These are phyloP conservation scores for Paspalum notatum DNA, from an alignment of 176 grass and related monocot species.

Conservation along the genomic window DNA sequence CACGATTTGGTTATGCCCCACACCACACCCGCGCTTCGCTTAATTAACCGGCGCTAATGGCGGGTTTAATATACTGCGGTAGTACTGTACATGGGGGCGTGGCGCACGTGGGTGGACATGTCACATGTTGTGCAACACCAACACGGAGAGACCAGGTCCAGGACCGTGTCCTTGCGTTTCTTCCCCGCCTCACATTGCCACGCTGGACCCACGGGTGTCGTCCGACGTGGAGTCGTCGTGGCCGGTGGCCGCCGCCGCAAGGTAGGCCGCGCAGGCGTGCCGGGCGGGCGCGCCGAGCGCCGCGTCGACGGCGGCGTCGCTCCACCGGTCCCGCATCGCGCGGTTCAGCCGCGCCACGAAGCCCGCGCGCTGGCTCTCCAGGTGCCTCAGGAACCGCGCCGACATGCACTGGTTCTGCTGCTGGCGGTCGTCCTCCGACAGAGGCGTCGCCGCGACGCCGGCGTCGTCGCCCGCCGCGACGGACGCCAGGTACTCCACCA, in stretches of 20 bases:
- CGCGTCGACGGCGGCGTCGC: conserved; percentile 49
- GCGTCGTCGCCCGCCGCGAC: not conserved
- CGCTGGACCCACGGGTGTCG: conserved; percentile 16
- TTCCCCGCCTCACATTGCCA: conserved; percentile 26
- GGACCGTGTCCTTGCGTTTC: not conserved
- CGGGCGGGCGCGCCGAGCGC: conserved; percentile 45
- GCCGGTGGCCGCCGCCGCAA: not conserved
- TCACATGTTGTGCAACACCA: not conserved
- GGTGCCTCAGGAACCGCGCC: conserved; percentile 49
- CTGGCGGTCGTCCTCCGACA: too few relatives aligned
- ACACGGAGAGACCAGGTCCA: not conserved
- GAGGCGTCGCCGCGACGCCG: not conserved
- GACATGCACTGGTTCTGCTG: conserved; percentile 44
- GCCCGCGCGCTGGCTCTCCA: conserved; percentile 47
- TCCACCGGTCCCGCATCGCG: conserved; percentile 69
- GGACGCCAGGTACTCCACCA: conserved; percentile 61
- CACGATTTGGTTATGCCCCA: too few relatives aligned
- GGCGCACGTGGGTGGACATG: not conserved
- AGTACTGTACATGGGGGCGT: not conserved
- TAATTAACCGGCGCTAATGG: not conserved
- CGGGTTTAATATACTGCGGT: not conserved
- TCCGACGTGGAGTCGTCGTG: conserved; percentile 28
- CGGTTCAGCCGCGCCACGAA: conserved; percentile 81
- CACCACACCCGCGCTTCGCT: too few relatives aligned
- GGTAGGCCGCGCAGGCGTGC: conserved; percentile 42